Base-by-base conservation (phyloP, 2,329 filamentous ascomycete species). In the Penicillium sp. region DNA sequence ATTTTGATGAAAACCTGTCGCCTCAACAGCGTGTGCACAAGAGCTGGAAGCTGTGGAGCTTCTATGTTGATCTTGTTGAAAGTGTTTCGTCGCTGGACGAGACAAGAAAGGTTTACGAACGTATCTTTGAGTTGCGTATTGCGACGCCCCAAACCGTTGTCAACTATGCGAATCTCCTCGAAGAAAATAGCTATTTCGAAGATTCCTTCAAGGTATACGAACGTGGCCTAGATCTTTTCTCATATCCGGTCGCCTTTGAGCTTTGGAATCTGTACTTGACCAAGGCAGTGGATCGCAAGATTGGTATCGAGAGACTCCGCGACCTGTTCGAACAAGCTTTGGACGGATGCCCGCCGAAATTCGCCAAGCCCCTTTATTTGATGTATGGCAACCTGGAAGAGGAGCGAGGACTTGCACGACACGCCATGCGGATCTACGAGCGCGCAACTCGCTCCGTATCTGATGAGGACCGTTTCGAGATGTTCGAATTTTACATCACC, bases 401-500 rank as follows among this genome's bases (percentile, higher is more conserved):
- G 69, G 93, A 98, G 58, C 80, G 93, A 23, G 93, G 93, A 1
- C 80, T 98, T 11, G 91, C 93, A 8, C 80, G 94, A 34, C 91
- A 97, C 63, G 94, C 94, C 2, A 98, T 98, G 93, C 86, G 93
- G 44, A 98, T 98, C 54, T 98, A 98, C 68, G 94, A 98, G 70
- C 85, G 93, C 43, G 93, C 93, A 6, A 98, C 93, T 4, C 82
- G 93, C 20, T 90, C 91, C 9, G 94, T 98, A 3, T 84, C 87
- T 10, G 93, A 98, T 58, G 91, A 96, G 59, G 91, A 98, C 65
- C 79, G 89, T 36, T 84, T 90, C 45, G 89, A 95, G 58, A 96
- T 98, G 90, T 98, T 96, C 73, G 93, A 95, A 66, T 95, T 97
- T 63, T 98, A 98, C 73, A 96, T 98, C 62, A 97, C 91, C 43